Conservation (phyloP, 306 rosid species). For the Begonia loranthoides region DNA sequence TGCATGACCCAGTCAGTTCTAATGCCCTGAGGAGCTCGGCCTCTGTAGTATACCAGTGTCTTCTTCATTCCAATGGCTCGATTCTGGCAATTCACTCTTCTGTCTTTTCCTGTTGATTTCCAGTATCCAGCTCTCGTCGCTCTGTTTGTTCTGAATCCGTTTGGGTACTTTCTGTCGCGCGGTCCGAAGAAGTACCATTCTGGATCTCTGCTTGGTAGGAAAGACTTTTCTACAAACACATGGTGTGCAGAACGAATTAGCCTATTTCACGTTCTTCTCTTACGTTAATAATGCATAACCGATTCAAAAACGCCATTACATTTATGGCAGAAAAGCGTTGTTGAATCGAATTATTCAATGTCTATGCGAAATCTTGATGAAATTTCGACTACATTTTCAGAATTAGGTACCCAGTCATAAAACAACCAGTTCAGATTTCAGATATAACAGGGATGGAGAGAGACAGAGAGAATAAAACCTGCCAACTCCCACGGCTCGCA, state of each 20-base stretch:
- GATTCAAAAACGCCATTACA: too few relatives aligned
- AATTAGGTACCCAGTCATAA: too few relatives aligned
- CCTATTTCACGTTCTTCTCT: too few relatives aligned
- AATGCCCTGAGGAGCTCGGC: conserved; percentile 97
- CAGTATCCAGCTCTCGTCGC: conserved; percentile 97
- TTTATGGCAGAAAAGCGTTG: too few relatives aligned
- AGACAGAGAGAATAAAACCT: conserved; percentile 23
- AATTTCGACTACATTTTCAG: too few relatives aligned
- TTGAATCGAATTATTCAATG: too few relatives aligned
- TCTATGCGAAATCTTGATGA: too few relatives aligned
- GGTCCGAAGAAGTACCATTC: conserved; percentile 99
- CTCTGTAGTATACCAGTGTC: conserved; percentile 84
- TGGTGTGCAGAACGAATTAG: too few relatives aligned
- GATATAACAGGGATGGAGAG: background rate
- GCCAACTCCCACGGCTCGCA: conserved; percentile 99
- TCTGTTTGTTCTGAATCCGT: conserved; percentile 91
- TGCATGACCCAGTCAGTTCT: conserved; percentile 99
- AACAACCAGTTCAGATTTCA: too few relatives aligned
- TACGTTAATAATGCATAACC: too few relatives aligned
- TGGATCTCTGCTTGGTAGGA: conserved; percentile 93
- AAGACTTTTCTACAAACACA: conserved; percentile 58
- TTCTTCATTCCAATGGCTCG: conserved; percentile 97
- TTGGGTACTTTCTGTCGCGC: conserved; percentile 80
- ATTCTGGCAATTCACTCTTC: conserved; percentile 54
- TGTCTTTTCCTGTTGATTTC: conserved; percentile 93